Percentiles rank a stretch among this genome's conserved stretches.
These are phyloP conservation scores for Syzygium syzygioides DNA, from an alignment of 441 rosid genomes.

Conservation along the genomic window DNA sequence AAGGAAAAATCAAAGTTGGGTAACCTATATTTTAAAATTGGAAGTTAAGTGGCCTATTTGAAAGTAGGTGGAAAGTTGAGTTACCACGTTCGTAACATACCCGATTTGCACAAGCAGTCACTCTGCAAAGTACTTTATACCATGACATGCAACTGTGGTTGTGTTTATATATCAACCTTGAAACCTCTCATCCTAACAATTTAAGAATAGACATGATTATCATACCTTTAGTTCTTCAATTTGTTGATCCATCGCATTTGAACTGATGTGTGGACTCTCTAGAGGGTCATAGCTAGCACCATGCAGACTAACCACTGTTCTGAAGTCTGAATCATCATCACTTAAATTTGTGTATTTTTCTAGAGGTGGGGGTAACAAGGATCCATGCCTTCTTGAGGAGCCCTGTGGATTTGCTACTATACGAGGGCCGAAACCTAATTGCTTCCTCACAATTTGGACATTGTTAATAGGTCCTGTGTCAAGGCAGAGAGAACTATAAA, in stretches of 20 bases:
- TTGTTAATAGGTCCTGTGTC: slow-evolving; percentile 68
- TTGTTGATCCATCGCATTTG: slow-evolving; percentile 42
- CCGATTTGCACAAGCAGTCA: background rate
- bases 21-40: background rate
- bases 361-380: slow-evolving; percentile 49
- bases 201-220: background rate
- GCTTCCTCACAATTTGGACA: slow-evolving; percentile 43
- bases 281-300: slow-evolving; percentile 13
- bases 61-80: background rate
- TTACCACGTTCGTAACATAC: background rate
- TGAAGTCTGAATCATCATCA: slow-evolving; percentile 30
- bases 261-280: slow-evolving; percentile 25
- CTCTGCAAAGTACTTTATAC: background rate
- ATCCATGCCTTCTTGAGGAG: slow-evolving; percentile 45
- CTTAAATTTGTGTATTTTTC: slow-evolving; percentile 37
- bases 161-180: background rate
- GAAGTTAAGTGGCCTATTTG: background rate
- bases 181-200: background rate
- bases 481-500: background rate
- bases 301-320: slow-evolving; percentile 30
- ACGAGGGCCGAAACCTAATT: slow-evolving; percentile 9
- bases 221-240: slow-evolving; percentile 69
- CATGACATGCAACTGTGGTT: background rate
- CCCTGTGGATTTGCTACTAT: slow-evolving; percentile 18
- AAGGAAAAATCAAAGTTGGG: background rate